phyloP scores from a whole-genome alignment of 2,329 filamentous ascomycete species.

The Venturia oleaginea region DNA sequence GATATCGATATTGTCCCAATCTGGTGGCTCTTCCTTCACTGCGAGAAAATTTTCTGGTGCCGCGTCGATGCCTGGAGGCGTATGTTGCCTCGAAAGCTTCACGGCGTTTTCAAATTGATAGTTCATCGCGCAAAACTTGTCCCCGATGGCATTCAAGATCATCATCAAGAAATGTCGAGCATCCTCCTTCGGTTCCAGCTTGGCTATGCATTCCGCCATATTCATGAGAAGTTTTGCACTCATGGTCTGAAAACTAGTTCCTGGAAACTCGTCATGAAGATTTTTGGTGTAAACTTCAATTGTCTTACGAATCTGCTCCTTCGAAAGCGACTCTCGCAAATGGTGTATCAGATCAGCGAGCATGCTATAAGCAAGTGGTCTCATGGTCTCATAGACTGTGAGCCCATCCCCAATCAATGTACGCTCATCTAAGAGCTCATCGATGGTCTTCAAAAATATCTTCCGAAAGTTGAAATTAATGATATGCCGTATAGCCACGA shows the following conservation, averaged over 20 bases:
- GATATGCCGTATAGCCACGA: constrained; percentile 95
- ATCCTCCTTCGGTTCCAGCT: constrained; percentile 85
- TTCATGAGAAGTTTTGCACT: constrained; percentile 94
- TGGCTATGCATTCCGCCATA: constrained; percentile 96
- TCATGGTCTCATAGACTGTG: constrained; percentile 93
- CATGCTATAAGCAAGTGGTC: constrained; percentile 95
- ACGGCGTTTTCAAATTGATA: constrained; percentile 89
- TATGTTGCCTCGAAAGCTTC: constrained; percentile 75
- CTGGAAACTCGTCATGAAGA: constrained; percentile 88
- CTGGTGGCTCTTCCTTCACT: constrained; percentile 68
- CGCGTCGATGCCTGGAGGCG: constrained; percentile 47
- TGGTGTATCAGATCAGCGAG: constrained; percentile 96
- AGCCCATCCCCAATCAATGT: constrained; percentile 92
- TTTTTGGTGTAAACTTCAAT: constrained; percentile 97
- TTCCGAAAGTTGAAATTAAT: constrained; percentile 98
- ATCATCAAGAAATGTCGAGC: constrained; percentile 92
- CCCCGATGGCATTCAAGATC: constrained; percentile 94
- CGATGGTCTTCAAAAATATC: constrained; percentile 90
- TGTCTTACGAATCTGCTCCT: constrained; percentile 88
- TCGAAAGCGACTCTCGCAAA: constrained; percentile 77
- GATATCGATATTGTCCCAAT: constrained; percentile 98
- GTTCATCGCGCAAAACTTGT: constrained; percentile 98
- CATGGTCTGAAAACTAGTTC: constrained; percentile 99
- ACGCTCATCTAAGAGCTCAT: constrained; percentile 86
- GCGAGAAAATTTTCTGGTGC: constrained; percentile 67